Base-by-base conservation (phyloP, 805 yeast genomes). In the Yamadazyma tumulicola region DNA sequence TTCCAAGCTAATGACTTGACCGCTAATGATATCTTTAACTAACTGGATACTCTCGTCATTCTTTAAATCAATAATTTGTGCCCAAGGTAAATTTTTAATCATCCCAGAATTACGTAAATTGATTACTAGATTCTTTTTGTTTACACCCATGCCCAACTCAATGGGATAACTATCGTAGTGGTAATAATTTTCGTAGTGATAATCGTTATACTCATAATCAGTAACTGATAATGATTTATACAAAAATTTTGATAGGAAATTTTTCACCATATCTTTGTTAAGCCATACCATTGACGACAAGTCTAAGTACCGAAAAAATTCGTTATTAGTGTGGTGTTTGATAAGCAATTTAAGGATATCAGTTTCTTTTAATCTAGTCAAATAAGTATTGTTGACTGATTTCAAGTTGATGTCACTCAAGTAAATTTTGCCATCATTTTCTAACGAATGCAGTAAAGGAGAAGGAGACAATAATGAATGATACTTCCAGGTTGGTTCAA, bases 231-330 rank as follows among this genome's bases (percentile, higher is more conserved):
- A 26, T 6, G 29, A 35, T 11, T 39, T 39, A 0, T 50, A 47
- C 6, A 55, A 39, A 37, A 62, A 56, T 19, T 54, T 51, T 8
- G 54, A 40, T 47, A 76, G 55, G 31, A 56, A 66, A 34, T 54
- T 37, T 50, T 55, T 50, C 45, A 66, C 53, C 34, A 59, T 34
- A 35, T 45, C 64, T 46, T 60, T 70, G 47, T 57, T 67, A 24
- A 69, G 51, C 79, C 75, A 76, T 35, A 69, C 66, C 55, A 67
- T 67, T 6, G 70, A 70, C 16, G 63, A 57, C 46, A 72, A 53
- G 38, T 66, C 64, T 43, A 70, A 55, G 31, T 54, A 61, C 41
- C 38, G 55, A 37, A 77, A 51, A 29, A 49, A 39, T 15, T 25
- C 32, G 17, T 37, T 43, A 12, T 35, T 39, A 6, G 54, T 47